Evolutionary conservation across 176 grass and related monocot species (phyloP).

Genomic region (Stipa capillata): DNA sequence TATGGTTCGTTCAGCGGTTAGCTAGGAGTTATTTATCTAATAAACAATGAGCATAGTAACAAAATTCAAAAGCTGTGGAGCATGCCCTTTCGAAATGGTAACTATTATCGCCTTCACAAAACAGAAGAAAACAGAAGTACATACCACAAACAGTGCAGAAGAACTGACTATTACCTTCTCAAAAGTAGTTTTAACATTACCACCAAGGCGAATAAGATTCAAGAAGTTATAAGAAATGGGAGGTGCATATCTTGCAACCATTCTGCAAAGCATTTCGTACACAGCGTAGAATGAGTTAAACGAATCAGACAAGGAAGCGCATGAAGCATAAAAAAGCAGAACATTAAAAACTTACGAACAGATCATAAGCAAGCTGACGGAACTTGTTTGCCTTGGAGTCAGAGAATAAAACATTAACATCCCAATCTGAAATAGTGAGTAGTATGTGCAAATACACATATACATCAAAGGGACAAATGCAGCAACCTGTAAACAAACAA

Average conservation of each 20-base stretch:
- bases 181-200: constrained; percentile 87
- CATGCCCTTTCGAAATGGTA: constrained; percentile 2
- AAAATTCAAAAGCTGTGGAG: too few relatives aligned
- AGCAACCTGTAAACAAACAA: constrained; percentile 77
- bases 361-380: constrained; percentile 98
- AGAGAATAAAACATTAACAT: constrained; percentile 99
- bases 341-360: constrained; percentile 82
- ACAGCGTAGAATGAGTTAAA: constrained; percentile 11
- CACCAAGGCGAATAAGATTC: constrained; percentile 94
- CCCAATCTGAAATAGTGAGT: constrained; percentile 97
- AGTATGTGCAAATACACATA: constrained; percentile 99
- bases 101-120: background rate
- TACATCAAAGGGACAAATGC: constrained; percentile 96
- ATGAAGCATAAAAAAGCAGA: constrained; percentile 6
- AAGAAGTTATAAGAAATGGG: constrained; percentile 99
- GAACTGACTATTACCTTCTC: constrained; percentile 58
- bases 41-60: background rate
- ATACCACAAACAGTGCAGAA: background rate
- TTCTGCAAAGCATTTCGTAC: constrained; percentile 57
- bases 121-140: background rate
- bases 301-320: constrained; percentile 8
- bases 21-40: background rate
- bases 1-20: constrained; percentile 12
- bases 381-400: constrained; percentile 91
- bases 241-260: constrained; percentile 99